Conservation (phyloP, 2,329 filamentous ascomycete species). For the Fusarium continuum region DNA sequence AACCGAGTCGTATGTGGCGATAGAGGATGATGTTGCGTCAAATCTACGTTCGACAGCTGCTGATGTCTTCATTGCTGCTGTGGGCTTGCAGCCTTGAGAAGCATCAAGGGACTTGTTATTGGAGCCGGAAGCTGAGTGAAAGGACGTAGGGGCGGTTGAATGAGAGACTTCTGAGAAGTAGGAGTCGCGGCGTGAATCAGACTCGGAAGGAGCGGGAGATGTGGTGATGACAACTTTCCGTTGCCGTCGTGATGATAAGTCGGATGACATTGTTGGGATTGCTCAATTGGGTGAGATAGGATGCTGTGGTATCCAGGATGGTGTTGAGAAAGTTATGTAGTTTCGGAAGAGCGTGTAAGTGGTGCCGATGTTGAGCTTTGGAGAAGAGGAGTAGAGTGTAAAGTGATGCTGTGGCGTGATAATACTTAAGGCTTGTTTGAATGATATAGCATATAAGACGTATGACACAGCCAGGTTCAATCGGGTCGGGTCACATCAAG, state of each 20-base stretch:
- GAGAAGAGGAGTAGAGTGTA: conserved; percentile 1
- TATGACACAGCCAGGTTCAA: conserved; percentile 23
- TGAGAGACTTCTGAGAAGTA: conserved; percentile 43
- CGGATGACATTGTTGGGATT: conserved; percentile 28
- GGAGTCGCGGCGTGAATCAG: conserved; percentile 41
- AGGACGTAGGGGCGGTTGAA: conserved; percentile 44
- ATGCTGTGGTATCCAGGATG: conserved; percentile 8
- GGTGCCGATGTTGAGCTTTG: conserved; percentile 8
- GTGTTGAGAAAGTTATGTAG: background rate
- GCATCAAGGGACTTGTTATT: conserved; percentile 33
- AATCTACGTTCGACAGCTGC: conserved; percentile 28
- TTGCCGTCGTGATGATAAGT: conserved; percentile 37
- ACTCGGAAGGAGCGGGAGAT: conserved; percentile 40
- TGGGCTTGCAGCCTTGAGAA: conserved; percentile 20
- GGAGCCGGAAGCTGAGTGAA: conserved; percentile 39
- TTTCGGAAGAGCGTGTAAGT: conserved; percentile 25
- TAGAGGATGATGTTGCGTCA: conserved; percentile 59
- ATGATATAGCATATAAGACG: conserved; percentile 17
- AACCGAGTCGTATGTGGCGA: conserved; percentile 83
- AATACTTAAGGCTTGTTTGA: conserved; percentile 7
- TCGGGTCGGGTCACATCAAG: background rate
- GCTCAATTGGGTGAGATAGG: conserved; percentile 1
- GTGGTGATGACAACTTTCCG: conserved; percentile 40
- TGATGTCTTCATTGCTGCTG: conserved; percentile 12
- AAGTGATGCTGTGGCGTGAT: conserved; percentile 3